A percentile compares a stretch with the other conserved stretches of the same genome.
These are phyloP conservation scores for Colletotrichum sp. DNA, from an alignment of 2,329 filamentous ascomycete species.

Conservation along the genomic window DNA sequence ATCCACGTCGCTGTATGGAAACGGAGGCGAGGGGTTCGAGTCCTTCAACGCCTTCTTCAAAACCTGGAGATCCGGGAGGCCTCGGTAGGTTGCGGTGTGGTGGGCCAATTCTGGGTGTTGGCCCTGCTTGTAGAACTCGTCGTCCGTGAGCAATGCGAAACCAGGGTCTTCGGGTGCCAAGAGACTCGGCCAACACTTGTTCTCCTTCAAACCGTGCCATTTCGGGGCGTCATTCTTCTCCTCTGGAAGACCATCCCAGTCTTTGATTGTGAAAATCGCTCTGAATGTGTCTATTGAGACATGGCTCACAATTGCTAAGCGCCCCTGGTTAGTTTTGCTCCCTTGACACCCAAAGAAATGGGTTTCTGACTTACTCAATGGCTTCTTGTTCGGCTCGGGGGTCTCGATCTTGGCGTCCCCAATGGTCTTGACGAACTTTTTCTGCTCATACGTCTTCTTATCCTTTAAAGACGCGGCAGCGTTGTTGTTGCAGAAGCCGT, in stretches of 20 bases:
- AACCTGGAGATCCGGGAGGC: too few relatives aligned
- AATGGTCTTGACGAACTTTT: neutral
- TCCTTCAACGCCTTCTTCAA: too few relatives aligned
- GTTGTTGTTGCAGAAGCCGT: neutral
- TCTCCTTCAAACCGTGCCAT: too few relatives aligned
- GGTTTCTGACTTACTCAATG: neutral
- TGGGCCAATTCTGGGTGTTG: too few relatives aligned
- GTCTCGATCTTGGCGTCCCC: neutral
- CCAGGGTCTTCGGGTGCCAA: too few relatives aligned
- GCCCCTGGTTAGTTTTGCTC: neutral
- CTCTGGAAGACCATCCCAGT: neutral
- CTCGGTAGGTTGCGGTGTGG: too few relatives aligned
- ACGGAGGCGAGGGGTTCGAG: too few relatives aligned
- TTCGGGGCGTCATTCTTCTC: too few relatives aligned
- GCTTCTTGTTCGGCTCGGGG: neutral
- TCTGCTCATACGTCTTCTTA: neutral
- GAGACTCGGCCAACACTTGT: too few relatives aligned
- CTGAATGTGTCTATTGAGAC: neutral
- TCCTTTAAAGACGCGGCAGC: neutral
- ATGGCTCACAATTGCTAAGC: neutral
- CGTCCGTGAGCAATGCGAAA: too few relatives aligned
- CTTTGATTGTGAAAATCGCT: neutral
- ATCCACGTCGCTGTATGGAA: too few relatives aligned
- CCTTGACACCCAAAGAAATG: neutral
- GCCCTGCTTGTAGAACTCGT: too few relatives aligned